Percentiles rank a stretch among this genome's conserved stretches.
phyloP scores from a whole-genome alignment of 441 rosid genomes.

The Erodium chrysanthum region DNA sequence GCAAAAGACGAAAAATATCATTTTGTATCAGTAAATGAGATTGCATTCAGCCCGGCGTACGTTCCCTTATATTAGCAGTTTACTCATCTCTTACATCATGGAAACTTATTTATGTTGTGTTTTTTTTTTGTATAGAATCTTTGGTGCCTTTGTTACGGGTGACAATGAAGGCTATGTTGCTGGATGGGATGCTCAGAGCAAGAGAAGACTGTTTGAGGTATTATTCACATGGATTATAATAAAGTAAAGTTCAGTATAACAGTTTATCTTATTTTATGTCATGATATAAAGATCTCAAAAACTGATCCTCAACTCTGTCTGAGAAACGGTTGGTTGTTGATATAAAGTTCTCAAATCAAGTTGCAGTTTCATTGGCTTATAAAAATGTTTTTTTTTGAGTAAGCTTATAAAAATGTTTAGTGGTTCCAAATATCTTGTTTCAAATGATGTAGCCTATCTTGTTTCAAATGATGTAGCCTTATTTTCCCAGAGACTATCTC shows the following conservation, averaged over 20 bases:
- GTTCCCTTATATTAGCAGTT: slow-evolving; percentile 25
- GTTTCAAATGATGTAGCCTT: too few species aligned
- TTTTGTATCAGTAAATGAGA: slow-evolving; percentile 53
- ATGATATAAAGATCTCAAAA: background rate
- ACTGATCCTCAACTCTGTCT: too few species aligned
- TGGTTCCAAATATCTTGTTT: background rate
- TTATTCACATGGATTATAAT: slow-evolving; percentile 8
- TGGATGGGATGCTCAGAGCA: slow-evolving; percentile 57
- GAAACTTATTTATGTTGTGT: slow-evolving; percentile 11
- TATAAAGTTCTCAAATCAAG: background rate
- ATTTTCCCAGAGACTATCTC: background rate
- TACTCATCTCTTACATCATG: slow-evolving; percentile 6
- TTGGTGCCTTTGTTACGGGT: slow-evolving; percentile 59
- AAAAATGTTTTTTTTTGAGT: too few species aligned
- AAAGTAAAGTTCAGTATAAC: background rate
- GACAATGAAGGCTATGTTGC: slow-evolving; percentile 59
- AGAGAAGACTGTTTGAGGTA: slow-evolving; percentile 63
- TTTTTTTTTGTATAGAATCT: slow-evolving; percentile 30
- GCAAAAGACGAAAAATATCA: slow-evolving; percentile 44
- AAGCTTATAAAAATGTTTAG: background rate
- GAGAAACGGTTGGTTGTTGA: background rate
- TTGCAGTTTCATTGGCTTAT: background rate
- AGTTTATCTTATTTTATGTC: background rate
- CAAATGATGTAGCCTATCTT: background rate
- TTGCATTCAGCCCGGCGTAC: slow-evolving; percentile 60